These are phyloP conservation scores for Balakata baccata DNA, from an alignment of 345 rosid species.

Conservation along the genomic window DNA sequence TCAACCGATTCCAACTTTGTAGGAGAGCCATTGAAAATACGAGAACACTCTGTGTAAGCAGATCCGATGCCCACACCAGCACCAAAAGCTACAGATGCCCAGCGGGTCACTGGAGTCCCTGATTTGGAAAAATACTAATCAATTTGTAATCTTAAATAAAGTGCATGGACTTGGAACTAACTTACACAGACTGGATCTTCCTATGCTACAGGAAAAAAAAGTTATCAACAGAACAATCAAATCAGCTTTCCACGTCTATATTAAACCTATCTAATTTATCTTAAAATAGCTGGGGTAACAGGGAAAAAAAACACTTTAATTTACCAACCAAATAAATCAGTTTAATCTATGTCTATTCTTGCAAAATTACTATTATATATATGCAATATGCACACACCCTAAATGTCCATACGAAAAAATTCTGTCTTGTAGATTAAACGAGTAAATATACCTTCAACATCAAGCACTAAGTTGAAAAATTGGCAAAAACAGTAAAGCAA, in stretches of 20 bases:
- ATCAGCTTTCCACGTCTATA: neutral
- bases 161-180: neutral
- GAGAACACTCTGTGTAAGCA: constrained; percentile 76
- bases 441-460: no score
- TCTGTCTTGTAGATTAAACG: no score
- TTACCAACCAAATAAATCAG: neutral
- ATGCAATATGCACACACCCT: no score
- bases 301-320: no score
- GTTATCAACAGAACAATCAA: neutral
- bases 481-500: no score
- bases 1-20: constrained; percentile 42
- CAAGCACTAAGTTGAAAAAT: no score
- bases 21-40: constrained; percentile 52
- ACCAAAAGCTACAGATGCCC: constrained; percentile 91
- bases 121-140: neutral
- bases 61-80: constrained; percentile 95
- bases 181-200: neutral
- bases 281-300: neutral
- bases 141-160: neutral
- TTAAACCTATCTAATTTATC: neutral
- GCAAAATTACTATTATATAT: no score
- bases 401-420: no score
- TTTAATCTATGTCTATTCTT: no score
- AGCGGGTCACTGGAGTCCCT: constrained; percentile 85
- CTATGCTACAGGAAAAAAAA: neutral